Evolutionary conservation across 495 filamentous ascomycete genomes (phyloP), one percentile per base, ranked within the genome.

Genomic region (Niebla homalea): DNA sequence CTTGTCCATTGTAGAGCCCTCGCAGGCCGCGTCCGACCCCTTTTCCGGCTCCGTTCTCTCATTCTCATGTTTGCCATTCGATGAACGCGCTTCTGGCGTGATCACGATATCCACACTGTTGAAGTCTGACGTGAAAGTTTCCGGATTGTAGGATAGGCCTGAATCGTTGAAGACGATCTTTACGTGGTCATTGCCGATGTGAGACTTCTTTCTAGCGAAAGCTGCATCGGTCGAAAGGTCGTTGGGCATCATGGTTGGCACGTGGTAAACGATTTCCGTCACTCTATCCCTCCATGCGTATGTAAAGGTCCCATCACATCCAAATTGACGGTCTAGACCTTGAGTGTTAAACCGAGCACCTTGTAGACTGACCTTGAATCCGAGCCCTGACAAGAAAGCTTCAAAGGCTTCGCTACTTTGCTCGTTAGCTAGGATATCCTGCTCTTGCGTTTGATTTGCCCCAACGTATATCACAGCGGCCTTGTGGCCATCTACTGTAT

Each of bases 81-180:
- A 79, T 73, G 23, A 83, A 86, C 26, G 49, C n/a, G 54, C 54
- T 36, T 87, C 85, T 0, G 93, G 93, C 2, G 84, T 86, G 60
- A 99, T 88, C 55, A 96, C 81, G 55, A 99, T 97, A 66, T 94
- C 87, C 65, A 97, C 87, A 54, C 81, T 92, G 63, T 95, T 95
- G 71, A 97, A 94, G 54, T 87, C 83, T 0, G 86, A 89, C 0
- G 87, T 87, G 52, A 99, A 89, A 4, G 87, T 95, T 63, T 94
- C 80, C 58, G 95, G 93, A 48, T 77, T 73, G 71, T 94, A 97
- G 0, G 86, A 81, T 22, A 77, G 60, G 21, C 94, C 90, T 15
- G 89, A 95, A 51, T 92, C 85, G 62, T 99, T 99, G 70, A 89
- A 99, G 44, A 99, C 80, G 57, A 99, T 94, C 58, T 93, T 97